These are phyloP conservation scores for Cylindrodendrum hubeiense DNA, from an alignment of 2,329 filamentous ascomycete genomes.

Conservation along the genomic window DNA sequence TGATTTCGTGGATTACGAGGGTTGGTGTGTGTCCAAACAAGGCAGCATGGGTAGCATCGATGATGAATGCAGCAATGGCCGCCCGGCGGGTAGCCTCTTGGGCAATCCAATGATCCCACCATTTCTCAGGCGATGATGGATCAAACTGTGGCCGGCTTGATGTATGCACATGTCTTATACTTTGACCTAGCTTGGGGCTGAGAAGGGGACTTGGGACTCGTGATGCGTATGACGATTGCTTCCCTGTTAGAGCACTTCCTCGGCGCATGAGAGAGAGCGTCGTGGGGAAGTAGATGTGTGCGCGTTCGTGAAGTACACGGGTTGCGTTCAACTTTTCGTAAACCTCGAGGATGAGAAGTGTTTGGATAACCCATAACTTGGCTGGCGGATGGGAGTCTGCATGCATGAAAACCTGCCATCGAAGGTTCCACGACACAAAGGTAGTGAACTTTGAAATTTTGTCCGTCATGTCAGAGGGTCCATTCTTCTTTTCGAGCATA, in stretches of 20 bases:
- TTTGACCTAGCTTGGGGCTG: conserved; percentile 37
- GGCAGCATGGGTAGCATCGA: conserved; percentile 45
- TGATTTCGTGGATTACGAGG: conserved; percentile 46
- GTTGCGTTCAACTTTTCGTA: conserved; percentile 46
- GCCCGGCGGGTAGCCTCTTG: conserved; percentile 46
- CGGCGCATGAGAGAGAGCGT: conserved; percentile 45
- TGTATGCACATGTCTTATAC: conserved; percentile 21
- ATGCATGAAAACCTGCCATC: conserved; percentile 47
- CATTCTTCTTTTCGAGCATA: conserved; percentile 41
- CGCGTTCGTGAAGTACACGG: conserved; percentile 42
- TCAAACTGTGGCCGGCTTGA: conserved; percentile 34
- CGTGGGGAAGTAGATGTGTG: conserved; percentile 47
- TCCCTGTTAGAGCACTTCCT: conserved; percentile 44
- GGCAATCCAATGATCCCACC: conserved; percentile 48
- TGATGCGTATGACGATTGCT: conserved; percentile 44
- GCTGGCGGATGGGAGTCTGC: conserved; percentile 45
- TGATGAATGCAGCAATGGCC: conserved; percentile 44
- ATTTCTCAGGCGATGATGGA: conserved; percentile 39
- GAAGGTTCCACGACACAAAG: conserved; percentile 45
- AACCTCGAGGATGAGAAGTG: conserved; percentile 42
- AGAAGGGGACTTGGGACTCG: conserved; percentile 39
- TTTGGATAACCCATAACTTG: conserved; percentile 46
- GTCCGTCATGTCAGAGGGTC: conserved; percentile 31
- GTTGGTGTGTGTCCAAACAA: conserved; percentile 46
- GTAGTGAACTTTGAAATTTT: conserved; percentile 46